Evolutionary conservation across 2,329 filamentous ascomycete genomes (phyloP).

Genomic region (Chaetomiaceae sp.): DNA sequence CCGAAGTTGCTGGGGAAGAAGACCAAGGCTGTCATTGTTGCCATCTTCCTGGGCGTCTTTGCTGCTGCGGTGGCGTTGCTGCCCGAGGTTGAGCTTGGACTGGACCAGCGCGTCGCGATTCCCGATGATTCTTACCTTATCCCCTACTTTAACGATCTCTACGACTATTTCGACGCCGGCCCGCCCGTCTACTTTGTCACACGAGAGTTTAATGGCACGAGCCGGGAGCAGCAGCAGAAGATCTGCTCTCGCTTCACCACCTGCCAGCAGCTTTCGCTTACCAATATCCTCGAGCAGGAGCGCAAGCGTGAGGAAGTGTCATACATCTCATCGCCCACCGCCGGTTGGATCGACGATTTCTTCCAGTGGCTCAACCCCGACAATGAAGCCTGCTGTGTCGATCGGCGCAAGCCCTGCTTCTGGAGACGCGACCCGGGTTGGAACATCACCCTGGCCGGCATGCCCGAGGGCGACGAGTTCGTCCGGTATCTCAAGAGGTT

Average conservation of each 20-base stretch:
- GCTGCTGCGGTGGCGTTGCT: conserved; percentile 79
- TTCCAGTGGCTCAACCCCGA: conserved; percentile 93
- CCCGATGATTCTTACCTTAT: conserved; percentile 93
- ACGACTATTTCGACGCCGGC: conserved; percentile 84
- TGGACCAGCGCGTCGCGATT: conserved; percentile 92
- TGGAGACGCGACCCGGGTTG: conserved; percentile 69
- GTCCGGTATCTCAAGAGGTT: conserved; percentile 80
- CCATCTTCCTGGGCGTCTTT: conserved; percentile 82
- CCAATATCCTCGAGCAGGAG: conserved; percentile 90
- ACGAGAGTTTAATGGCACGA: conserved; percentile 70
- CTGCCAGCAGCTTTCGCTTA: conserved; percentile 76
- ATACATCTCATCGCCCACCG: conserved; percentile 81
- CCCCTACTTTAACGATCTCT: conserved; percentile 92
- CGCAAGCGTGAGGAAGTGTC: conserved; percentile 83
- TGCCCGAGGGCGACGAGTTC: conserved; percentile 93
- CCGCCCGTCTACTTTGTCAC: conserved; percentile 97
- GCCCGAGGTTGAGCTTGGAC: conserved; percentile 76
- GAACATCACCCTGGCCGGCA: conserved; percentile 84
- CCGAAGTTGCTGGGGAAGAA: conserved; percentile 75
- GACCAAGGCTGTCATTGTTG: conserved; percentile 69
- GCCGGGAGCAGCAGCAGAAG: conserved; percentile 71
- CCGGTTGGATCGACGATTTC: conserved; percentile 96
- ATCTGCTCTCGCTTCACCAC: conserved; percentile 89
- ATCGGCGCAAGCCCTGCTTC: conserved; percentile 71
- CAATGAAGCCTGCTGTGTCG: conserved; percentile 67